These are phyloP conservation scores for Lasiodiplodia sp. DNA, from an alignment of 2,329 filamentous ascomycete species.

Conservation along the genomic window DNA sequence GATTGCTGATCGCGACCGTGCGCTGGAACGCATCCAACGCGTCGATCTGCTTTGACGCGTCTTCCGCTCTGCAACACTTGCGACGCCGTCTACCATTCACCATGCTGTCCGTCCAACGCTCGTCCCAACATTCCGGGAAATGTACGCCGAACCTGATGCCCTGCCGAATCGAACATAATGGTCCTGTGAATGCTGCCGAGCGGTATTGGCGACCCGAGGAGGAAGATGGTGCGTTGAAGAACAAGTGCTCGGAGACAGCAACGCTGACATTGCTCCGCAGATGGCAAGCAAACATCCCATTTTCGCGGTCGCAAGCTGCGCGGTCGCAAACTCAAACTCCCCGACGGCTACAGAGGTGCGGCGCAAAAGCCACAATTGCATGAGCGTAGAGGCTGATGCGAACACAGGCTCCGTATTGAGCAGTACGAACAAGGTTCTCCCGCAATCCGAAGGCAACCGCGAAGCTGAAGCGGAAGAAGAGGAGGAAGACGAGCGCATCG, in stretches of 20 bases:
- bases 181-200: conserved; percentile 68
- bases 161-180: conserved; percentile 80
- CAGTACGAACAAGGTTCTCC: conserved; percentile 27
- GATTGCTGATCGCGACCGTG: neutral
- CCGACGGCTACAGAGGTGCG: conserved; percentile 71
- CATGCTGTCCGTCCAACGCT: conserved; percentile 55
- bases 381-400: conserved; percentile 21
- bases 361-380: neutral
- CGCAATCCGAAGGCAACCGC: conserved; percentile 22
- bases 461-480: conserved; percentile 35
- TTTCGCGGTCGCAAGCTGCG: conserved; percentile 82
- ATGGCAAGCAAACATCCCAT: conserved; percentile 64
- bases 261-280: neutral
- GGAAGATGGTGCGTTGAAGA: conserved; percentile 12
- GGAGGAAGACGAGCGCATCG: conserved; percentile 32
- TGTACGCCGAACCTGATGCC: conserved; percentile 77
- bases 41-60: conserved; percentile 16
- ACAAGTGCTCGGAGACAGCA: neutral
- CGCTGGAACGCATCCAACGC: neutral
- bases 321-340: conserved; percentile 71
- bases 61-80: neutral
- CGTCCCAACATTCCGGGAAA: conserved; percentile 41
- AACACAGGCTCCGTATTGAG: conserved; percentile 33
- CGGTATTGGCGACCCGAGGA: conserved; percentile 74
- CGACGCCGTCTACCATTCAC: conserved; percentile 8